Conservation (phyloP, 179 eudicot genomes). For the Carnegiea gigantea region DNA sequence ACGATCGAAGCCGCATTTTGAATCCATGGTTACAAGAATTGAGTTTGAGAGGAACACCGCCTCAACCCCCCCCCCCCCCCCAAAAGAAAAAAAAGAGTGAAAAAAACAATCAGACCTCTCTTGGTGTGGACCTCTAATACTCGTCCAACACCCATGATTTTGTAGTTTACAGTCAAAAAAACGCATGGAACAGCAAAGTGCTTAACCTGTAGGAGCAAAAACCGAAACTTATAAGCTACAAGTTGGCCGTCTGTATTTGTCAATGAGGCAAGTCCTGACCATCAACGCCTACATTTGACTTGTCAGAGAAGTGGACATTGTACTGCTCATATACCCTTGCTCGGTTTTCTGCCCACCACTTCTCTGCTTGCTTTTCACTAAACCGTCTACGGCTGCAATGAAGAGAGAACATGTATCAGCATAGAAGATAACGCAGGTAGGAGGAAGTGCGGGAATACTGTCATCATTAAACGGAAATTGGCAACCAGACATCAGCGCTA, state of each 20-base stretch:
- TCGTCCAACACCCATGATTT: slow-evolving; percentile 24
- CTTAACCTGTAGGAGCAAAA: background rate
- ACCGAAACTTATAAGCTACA: background rate
- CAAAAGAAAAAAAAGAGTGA: slow-evolving; percentile 18
- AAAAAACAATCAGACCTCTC: slow-evolving; percentile 25
- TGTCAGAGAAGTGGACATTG: slow-evolving; percentile 77
- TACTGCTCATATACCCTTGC: slow-evolving; percentile 78
- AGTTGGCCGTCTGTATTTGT: slow-evolving; percentile 21
- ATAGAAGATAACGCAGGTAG: background rate
- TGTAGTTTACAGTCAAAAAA: slow-evolving; percentile 21
- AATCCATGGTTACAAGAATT: slow-evolving; percentile 21
- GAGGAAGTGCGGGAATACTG: background rate
- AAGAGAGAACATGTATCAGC: background rate
- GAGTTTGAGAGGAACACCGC: slow-evolving; percentile 18
- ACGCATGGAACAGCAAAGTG: slow-evolving; percentile 10
- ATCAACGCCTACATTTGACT: slow-evolving; percentile 68
- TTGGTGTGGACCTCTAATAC: slow-evolving; percentile 13
- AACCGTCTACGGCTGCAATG: slow-evolving; percentile 89
- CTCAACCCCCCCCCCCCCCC: no score
- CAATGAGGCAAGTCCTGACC: slow-evolving; percentile 59
- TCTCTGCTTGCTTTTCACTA: slow-evolving; percentile 96
- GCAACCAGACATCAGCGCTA: background rate
- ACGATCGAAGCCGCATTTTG: no score
- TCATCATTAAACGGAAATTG: background rate
- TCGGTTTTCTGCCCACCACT: slow-evolving; percentile 97